Base-by-base conservation (phyloP, 2,329 filamentous ascomycete genomes). In the Geosmithia putterillii region DNA sequence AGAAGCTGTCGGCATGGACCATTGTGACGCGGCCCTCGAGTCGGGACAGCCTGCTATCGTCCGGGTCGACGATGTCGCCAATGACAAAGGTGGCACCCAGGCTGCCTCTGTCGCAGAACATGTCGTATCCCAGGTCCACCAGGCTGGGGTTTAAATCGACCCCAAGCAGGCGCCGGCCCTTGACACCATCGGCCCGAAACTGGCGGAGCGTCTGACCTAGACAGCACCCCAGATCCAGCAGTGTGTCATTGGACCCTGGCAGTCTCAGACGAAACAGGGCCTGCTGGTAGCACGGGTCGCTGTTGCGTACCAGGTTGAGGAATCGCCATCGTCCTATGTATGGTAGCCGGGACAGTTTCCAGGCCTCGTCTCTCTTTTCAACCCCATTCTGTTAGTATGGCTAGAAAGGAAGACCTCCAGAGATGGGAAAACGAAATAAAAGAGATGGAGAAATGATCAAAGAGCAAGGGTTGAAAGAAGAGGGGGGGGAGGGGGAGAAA, bases 81-180 rank as follows among this genome's bases (percentile, higher is more conserved):
- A 64, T 52, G 23, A 79, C 57, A 47, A 79, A 76, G 2, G 60
- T 62, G 2, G 64, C 64, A 18, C 60, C 60, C 5, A 77, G 57
- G 28, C 44, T 62, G n/a, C 60, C 52, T 21, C 67, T 65, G 47
- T 83, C 81, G 39, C 69, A 66, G 59, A 83, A 85, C 18, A 85
- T 63, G 43, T 81, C 74, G 54, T 80, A 78, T 22, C 76, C 76
- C n/a, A 74, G 56, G 10, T 74, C 64, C 42, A 78, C 63, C 49
- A 78, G 74, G n/a, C 59, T 60, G 18, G 62, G 50, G 38, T 69
- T 62, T 3, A 73, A 47, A 47, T 77, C 73, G 3, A 63, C 60
- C 17, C 70, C 73, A 45, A 67, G 68, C n/a, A 78, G 55, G 39
- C 67, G 65, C 15, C 60, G 54, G 5, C 65, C 59, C 20, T 66